Evolutionary conservation across 192 early-diverging fungal genomes (phyloP).

Genomic region (Funneliformis mosseae): DNA sequence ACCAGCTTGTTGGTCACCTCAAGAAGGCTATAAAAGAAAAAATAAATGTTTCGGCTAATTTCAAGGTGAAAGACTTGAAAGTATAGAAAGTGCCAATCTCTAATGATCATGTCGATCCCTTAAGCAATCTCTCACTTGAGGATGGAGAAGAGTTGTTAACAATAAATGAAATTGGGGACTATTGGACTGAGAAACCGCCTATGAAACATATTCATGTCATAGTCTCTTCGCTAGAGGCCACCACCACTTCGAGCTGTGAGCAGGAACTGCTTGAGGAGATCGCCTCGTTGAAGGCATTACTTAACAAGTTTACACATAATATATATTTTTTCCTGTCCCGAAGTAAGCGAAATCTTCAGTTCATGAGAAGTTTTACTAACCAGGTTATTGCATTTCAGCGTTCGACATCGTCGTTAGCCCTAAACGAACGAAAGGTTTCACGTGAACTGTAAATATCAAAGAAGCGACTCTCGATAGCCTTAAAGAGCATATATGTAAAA

Average conservation of each 20-base stretch:
- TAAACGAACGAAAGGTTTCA: constrained; percentile 2
- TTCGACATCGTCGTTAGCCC: constrained; percentile 5
- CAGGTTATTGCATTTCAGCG: neutral
- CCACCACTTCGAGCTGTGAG: constrained; percentile 1
- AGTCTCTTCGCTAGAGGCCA: constrained; percentile 9
- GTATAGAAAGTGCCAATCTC: constrained; percentile 30
- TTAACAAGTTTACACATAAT: constrained; percentile 17
- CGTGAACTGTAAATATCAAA: constrained; percentile 12
- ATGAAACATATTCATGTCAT: constrained; percentile 23
- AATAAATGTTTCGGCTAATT: too few species aligned
- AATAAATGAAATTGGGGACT: constrained; percentile 29
- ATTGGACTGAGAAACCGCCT: neutral
- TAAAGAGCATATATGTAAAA: constrained; percentile 16
- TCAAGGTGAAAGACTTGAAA: constrained; percentile 25
- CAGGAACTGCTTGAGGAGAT: neutral
- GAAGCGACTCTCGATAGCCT: constrained; percentile 10
- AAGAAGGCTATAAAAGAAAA: too few species aligned
- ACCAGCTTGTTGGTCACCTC: constrained; percentile 10
- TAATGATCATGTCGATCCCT: neutral
- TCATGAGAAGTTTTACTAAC: neutral
- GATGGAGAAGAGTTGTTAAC: constrained; percentile 8
- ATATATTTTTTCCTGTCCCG: neutral
- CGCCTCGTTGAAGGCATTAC: neutral
- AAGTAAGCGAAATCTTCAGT: too few species aligned
- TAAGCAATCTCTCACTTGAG: neutral